phyloP scores from a whole-genome alignment of 1,284 basidiomycete species.

The Tranzscheliella williamsii region DNA sequence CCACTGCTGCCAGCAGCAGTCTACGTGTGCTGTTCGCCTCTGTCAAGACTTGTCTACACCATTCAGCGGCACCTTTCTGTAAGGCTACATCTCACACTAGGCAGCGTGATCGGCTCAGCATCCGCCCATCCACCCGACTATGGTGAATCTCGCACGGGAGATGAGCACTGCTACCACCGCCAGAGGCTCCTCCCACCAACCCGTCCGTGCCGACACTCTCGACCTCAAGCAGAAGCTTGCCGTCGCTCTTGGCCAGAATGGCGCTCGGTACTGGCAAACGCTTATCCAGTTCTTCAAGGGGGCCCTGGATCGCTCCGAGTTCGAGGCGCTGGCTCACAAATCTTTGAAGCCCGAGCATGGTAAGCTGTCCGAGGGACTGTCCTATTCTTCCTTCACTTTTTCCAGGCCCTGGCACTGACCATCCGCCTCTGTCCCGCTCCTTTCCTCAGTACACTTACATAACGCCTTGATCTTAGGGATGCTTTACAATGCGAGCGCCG shows the following conservation, averaged over 20 bases:
- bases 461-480: conserved; percentile 63
- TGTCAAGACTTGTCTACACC: too few relatives aligned
- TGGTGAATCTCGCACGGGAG: conserved; percentile 21
- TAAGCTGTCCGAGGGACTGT: conserved; percentile 11
- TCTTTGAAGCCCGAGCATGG: conserved; percentile 50
- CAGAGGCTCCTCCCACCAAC: conserved; percentile 24
- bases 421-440: background rate
- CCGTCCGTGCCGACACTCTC: conserved; percentile 50
- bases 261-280: conserved; percentile 61
- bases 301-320: conserved; percentile 60
- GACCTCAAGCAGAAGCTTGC: conserved; percentile 54
- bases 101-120: too few relatives aligned
- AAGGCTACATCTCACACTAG: conserved; percentile 1
- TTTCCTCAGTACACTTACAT: conserved; percentile 60
- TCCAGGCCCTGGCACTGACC: too few relatives aligned
- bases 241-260: conserved; percentile 51
- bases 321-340: conserved; percentile 55
- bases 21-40: too few relatives aligned
- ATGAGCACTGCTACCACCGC: conserved; percentile 22
- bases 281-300: conserved; percentile 61
- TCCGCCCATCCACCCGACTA: background rate
- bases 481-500: conserved; percentile 61
- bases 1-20: too few relatives aligned
- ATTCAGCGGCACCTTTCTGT: too few relatives aligned
- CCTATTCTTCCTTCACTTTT: background rate